Evolutionary conservation across 805 yeast species (phyloP).

Genomic region (Yarrowia deformans): DNA sequence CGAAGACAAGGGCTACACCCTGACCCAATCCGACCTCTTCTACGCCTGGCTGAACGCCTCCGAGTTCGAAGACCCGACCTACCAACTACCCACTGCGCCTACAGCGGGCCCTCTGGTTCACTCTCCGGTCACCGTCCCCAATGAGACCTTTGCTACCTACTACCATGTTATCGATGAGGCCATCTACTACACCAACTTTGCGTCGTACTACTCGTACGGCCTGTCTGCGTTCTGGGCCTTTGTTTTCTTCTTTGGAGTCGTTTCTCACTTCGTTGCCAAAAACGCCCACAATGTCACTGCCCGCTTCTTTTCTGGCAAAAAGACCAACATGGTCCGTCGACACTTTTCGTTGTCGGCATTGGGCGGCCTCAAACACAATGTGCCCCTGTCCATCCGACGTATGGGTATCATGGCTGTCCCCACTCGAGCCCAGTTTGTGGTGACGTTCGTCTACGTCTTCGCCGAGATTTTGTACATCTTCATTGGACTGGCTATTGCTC

Average conservation of each 20-base stretch:
- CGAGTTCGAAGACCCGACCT: not conserved
- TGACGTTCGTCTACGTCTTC: conserved; percentile 50
- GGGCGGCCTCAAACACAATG: conserved; percentile 55
- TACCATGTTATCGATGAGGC: conserved; percentile 23
- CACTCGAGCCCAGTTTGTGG: conserved; percentile 54
- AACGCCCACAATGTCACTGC: conserved; percentile 31
- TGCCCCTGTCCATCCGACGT: conserved; percentile 23
- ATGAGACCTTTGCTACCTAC: not conserved
- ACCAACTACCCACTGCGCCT: not conserved
- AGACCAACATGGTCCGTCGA: conserved; percentile 55
- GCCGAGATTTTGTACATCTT: conserved; percentile 49
- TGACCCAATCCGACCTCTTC: conserved; percentile 22
- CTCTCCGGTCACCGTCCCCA: conserved; percentile 8
- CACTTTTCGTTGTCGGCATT: conserved; percentile 69
- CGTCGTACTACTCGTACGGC: conserved; percentile 26
- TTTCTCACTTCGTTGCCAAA: conserved; percentile 28
- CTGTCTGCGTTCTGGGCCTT: conserved; percentile 17
- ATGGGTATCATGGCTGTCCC: conserved; percentile 50
- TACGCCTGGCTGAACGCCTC: conserved; percentile 27
- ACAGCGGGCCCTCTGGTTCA: not conserved
- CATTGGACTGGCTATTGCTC: conserved; percentile 48
- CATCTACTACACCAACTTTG: conserved; percentile 33
- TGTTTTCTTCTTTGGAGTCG: conserved; percentile 17
- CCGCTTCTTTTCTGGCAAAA: conserved; percentile 31
- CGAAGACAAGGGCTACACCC: conserved; percentile 5